A percentile compares a stretch with the other conserved stretches of the same genome.
These are phyloP conservation scores for Calonectria leucothoes DNA, from an alignment of 2,329 filamentous ascomycete species.

Conservation along the genomic window DNA sequence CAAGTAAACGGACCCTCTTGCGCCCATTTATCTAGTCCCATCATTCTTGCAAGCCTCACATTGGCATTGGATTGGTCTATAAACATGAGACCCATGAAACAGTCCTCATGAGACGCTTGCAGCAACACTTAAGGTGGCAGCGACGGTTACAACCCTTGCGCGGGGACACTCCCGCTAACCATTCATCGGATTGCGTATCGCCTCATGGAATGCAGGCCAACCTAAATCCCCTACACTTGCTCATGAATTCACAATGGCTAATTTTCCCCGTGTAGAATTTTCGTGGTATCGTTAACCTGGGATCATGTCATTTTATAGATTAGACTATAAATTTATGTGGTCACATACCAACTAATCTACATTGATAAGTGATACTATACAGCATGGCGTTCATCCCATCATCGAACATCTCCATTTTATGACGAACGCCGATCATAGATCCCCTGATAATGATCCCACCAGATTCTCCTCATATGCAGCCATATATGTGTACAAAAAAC, in stretches of 20 bases:
- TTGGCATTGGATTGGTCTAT: not conserved
- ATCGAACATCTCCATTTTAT: not conserved
- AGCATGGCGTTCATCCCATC: not conserved
- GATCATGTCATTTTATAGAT: not conserved
- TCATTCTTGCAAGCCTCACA: not conserved
- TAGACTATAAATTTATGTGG: not conserved
- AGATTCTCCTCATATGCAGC: conserved; percentile 1
- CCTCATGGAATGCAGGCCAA: not conserved
- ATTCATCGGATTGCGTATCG: not conserved
- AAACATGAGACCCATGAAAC: conserved; percentile 1
- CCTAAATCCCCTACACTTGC: not conserved
- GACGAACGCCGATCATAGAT: not conserved
- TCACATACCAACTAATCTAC: not conserved
- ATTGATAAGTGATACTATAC: conserved; percentile 8
- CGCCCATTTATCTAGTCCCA: not conserved
- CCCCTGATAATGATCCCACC: not conserved
- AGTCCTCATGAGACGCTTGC: not conserved
- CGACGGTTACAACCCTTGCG: not conserved
- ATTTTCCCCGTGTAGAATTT: not conserved
- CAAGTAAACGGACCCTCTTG: not conserved
- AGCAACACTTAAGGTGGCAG: not conserved
- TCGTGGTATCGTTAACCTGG: not conserved
- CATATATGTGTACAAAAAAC: conserved; percentile 2
- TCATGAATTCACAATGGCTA: too few species aligned
- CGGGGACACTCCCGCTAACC: not conserved